Conservation (phyloP, 73 alveolate genomes). For the Paramecium biaurelia region DNA sequence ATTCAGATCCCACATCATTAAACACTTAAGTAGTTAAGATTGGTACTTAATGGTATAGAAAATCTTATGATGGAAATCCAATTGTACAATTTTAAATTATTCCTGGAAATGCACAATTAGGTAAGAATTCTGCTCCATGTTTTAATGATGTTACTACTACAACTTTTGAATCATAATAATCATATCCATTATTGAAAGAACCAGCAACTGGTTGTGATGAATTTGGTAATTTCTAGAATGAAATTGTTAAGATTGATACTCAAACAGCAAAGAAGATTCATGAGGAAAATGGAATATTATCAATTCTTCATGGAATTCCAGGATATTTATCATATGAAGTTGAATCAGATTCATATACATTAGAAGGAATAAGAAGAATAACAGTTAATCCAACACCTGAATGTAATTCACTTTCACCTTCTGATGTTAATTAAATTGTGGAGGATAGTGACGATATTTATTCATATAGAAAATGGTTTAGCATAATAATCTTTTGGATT, state of each 20-base stretch:
- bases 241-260: neutral
- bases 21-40: neutral
- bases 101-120: neutral
- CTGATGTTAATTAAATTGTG: neutral
- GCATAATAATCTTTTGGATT: neutral
- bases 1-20: neutral
- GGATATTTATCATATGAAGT: neutral
- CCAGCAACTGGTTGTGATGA: conserved; percentile 38
- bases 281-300: neutral
- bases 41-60: neutral
- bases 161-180: neutral
- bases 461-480: neutral
- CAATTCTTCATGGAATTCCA: neutral
- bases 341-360: neutral
- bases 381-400: neutral
- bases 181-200: neutral
- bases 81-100: neutral
- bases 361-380: neutral
- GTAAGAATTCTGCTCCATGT: neutral
- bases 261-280: neutral
- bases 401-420: neutral
- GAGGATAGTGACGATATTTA: neutral
- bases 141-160: neutral
- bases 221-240: neutral
- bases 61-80: neutral